phyloP scores from a whole-genome alignment of 2,329 filamentous ascomycete species.

The Leptographium wingfieldii region DNA sequence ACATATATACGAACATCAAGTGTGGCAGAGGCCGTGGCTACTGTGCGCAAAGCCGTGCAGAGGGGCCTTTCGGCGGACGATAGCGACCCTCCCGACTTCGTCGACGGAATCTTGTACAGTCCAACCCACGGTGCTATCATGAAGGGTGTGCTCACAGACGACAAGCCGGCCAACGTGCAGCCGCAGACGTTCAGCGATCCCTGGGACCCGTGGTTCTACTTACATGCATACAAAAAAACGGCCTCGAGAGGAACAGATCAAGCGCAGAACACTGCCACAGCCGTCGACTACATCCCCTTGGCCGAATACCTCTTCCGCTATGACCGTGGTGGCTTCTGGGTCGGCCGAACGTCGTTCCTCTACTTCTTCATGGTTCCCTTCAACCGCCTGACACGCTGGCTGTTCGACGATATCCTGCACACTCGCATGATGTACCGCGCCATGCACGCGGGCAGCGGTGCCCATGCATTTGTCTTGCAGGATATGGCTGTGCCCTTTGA shows the following conservation, averaged over 20 bases:
- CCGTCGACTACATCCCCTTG: conserved; percentile 47
- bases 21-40: conserved; percentile 31
- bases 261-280: conserved; percentile 18
- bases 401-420: conserved; percentile 59
- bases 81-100: conserved; percentile 41
- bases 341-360: conserved; percentile 48
- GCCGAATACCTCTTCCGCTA: conserved; percentile 66
- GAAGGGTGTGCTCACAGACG: conserved; percentile 47
- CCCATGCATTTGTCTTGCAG: conserved; percentile 53
- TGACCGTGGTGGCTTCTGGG: conserved; percentile 64
- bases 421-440: conserved; percentile 63
- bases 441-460: conserved; percentile 52
- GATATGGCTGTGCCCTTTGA: conserved; percentile 47
- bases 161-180: conserved; percentile 23
- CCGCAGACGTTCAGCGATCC: conserved; percentile 43
- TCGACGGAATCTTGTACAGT: conserved; percentile 59
- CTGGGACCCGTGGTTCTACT: conserved; percentile 63
- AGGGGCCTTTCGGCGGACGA: conserved; percentile 7
- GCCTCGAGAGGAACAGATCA: conserved; percentile 21
- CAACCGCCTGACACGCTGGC: conserved; percentile 50
- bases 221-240: conserved; percentile 37
- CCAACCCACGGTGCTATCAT: conserved; percentile 51
- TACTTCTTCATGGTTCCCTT: conserved; percentile 56
- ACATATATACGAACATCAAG: conserved; percentile 43
- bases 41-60: conserved; percentile 33